phyloP scores from a whole-genome alignment of 2,329 filamentous ascomycete genomes.

The Alternaria sp. region DNA sequence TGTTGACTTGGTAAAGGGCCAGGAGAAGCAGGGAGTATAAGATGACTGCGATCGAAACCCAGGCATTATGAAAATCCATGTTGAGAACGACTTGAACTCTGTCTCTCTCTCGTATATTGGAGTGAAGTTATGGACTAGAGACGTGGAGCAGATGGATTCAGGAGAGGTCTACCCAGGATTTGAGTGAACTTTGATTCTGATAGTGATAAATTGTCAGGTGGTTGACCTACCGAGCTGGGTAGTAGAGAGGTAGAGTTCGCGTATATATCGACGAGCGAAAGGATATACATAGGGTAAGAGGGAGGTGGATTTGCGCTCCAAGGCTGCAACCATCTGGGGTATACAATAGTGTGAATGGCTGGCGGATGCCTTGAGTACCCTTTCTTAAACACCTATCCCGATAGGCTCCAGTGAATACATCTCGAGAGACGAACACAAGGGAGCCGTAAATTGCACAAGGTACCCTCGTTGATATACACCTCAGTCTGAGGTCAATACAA shows the following conservation, averaged over 20 bases:
- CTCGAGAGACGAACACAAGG: background rate
- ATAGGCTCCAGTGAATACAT: background rate
- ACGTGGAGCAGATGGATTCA: background rate
- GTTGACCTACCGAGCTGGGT: background rate
- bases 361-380: background rate
- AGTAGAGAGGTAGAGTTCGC: background rate
- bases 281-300: background rate
- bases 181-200: background rate
- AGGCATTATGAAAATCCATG: background rate
- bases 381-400: background rate
- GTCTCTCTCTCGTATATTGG: background rate
- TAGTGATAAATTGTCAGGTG: background rate
- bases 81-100: background rate
- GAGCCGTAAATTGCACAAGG: background rate
- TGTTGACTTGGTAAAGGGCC: background rate
- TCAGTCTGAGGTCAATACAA: background rate
- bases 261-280: background rate
- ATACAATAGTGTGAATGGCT: background rate
- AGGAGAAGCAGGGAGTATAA: background rate
- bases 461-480: background rate
- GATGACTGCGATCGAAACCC: background rate
- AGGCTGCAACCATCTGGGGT: background rate
- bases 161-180: background rate
- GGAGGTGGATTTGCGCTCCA: background rate
- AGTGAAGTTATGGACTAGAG: background rate